These are phyloP conservation scores for Lenwebbia sp. DNA, from an alignment of 345 rosid species.

Conservation along the genomic window DNA sequence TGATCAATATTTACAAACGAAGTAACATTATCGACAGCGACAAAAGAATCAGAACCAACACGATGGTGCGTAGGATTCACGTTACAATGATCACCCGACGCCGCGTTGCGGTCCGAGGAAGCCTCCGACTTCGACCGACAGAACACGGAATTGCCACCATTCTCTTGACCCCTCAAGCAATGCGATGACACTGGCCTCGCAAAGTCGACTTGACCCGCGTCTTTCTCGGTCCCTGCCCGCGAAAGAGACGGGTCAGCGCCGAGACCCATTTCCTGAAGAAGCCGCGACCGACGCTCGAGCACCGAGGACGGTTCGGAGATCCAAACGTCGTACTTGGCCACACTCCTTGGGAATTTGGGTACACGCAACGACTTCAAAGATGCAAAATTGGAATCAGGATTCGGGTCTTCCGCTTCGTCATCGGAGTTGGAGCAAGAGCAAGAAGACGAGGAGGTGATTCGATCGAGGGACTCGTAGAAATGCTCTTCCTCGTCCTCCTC, in stretches of 20 bases:
- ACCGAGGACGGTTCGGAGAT: constrained; percentile 34
- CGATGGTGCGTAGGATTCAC: neutral
- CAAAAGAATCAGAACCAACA: constrained; percentile 1
- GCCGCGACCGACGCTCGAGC: constrained; percentile 28
- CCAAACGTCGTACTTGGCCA: constrained; percentile 31
- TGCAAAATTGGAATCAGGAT: constrained; percentile 9
- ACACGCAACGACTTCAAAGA: neutral
- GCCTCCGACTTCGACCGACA: constrained; percentile 23
- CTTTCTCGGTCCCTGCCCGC: neutral
- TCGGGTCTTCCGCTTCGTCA: constrained; percentile 19
- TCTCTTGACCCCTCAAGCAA: neutral
- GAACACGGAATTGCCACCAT: constrained; percentile 1
- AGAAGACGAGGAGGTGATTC: constrained; percentile 14
- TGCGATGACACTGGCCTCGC: constrained; percentile 2
- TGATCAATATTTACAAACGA: constrained; percentile 4
- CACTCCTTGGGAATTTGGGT: constrained; percentile 4
- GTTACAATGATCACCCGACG: neutral
- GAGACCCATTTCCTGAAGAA: constrained; percentile 31
- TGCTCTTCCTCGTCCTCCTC: constrained; percentile 30
- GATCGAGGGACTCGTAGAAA: constrained; percentile 32
- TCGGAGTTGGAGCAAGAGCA: constrained; percentile 19
- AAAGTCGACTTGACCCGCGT: constrained; percentile 1
- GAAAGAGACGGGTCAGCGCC: neutral
- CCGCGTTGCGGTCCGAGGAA: constrained; percentile 9
- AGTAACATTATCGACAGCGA: neutral